These are phyloP conservation scores for Candida pseudofarinosa DNA, from an alignment of 805 yeast genomes.

Conservation along the genomic window DNA sequence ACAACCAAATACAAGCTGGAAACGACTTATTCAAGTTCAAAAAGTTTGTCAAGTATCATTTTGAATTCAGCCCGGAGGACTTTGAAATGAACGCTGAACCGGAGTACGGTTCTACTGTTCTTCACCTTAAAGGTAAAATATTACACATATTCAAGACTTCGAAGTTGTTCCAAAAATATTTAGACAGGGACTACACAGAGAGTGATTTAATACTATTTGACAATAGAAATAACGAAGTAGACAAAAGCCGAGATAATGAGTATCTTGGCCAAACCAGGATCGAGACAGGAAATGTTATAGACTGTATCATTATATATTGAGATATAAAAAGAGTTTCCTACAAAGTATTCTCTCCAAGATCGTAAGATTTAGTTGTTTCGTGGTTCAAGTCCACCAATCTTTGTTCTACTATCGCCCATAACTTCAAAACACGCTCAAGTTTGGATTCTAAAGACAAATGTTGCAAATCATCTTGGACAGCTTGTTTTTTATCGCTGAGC, in stretches of 20 bases:
- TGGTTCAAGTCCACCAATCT: constrained; percentile 36
- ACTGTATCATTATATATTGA: constrained; percentile 18
- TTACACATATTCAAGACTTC: constrained; percentile 50
- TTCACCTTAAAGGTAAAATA: constrained; percentile 54
- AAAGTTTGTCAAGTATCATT: constrained; percentile 50
- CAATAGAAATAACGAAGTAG: constrained; percentile 23
- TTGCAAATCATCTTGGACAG: constrained; percentile 20
- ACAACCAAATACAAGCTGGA: constrained; percentile 13
- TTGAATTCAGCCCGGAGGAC: constrained; percentile 82
- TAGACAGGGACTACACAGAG: constrained; percentile 6
- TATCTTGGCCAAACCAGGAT: constrained; percentile 36
- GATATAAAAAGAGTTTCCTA: constrained; percentile 1
- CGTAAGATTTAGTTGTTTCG: constrained; percentile 20
- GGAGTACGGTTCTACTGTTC: constrained; percentile 66
- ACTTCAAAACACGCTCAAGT: constrained; percentile 51
- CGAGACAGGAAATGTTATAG: constrained; percentile 42
- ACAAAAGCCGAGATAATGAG: constrained; percentile 14
- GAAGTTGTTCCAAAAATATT: constrained; percentile 17
- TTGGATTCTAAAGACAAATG: constrained; percentile 32
- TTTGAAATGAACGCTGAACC: constrained; percentile 56
- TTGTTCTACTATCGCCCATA: constrained; percentile 66
- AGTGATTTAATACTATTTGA: constrained; percentile 26
- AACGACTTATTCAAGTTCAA: constrained; percentile 15
- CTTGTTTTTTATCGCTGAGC: constrained; percentile 12
- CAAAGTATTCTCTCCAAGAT: constrained; percentile 15